Conservation (phyloP, 1,284 basidiomycete genomes). For the Microbotryomycetes sp. region DNA sequence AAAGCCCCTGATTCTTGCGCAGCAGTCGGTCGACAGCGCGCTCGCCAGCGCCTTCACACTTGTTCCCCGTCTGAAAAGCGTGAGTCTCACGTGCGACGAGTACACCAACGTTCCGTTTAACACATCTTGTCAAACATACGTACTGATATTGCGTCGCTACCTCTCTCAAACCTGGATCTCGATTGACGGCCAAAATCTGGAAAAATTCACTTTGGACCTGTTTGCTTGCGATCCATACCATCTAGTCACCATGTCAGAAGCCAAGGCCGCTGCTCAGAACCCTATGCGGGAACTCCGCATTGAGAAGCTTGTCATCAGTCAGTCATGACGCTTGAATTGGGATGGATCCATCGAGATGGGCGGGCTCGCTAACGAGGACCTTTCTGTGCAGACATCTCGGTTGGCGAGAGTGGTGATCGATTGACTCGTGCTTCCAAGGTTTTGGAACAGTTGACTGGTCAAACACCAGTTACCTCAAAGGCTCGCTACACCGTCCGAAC, state of each 20-base stretch:
- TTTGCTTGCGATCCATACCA: not conserved
- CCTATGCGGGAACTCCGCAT: constrained; percentile 70
- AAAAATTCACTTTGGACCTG: not conserved
- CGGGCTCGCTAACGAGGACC: constrained; percentile 9
- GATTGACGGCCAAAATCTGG: too few relatives aligned
- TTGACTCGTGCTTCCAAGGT: constrained; percentile 99
- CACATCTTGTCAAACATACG: too few relatives aligned
- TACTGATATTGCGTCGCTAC: too few relatives aligned
- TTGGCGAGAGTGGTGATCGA: constrained; percentile 98
- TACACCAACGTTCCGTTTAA: too few relatives aligned
- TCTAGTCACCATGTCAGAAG: constrained; percentile 25
- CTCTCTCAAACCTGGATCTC: too few relatives aligned
- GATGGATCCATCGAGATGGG: not conserved
- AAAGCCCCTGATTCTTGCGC: too few relatives aligned
- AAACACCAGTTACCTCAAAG: constrained; percentile 99
- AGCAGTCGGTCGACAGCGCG: too few relatives aligned
- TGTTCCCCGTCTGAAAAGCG: too few relatives aligned
- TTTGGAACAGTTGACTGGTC: constrained; percentile 97
- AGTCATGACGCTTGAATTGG: constrained; percentile 44
- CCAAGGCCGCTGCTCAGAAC: constrained; percentile 32
- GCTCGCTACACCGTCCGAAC: constrained; percentile 99
- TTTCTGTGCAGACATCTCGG: constrained; percentile 77
- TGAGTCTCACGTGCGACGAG: too few relatives aligned
- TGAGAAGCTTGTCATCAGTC: constrained; percentile 99
- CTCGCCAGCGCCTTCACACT: too few relatives aligned